These are phyloP conservation scores for Flaveria bidentis DNA, from an alignment of 129 eudicot genomes.

Conservation along the genomic window DNA sequence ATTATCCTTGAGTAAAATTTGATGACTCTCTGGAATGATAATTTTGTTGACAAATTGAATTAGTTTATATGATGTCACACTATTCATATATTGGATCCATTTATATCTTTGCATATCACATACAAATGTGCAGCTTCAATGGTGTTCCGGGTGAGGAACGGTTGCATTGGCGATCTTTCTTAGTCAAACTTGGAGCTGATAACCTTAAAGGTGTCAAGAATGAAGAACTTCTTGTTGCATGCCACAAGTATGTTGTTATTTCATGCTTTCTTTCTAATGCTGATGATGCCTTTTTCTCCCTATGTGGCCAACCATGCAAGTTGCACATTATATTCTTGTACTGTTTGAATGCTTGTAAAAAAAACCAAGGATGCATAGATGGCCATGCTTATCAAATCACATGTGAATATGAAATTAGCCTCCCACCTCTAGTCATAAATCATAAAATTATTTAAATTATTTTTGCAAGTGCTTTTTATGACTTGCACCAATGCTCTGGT, in stretches of 20 bases:
- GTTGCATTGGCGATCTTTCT: conserved; percentile 93
- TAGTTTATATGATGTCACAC: background rate
- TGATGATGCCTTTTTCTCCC: conserved; percentile 9
- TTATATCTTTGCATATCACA: background rate
- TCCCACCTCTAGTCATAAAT: background rate
- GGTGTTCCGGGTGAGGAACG: conserved; percentile 99
- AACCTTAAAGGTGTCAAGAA: conserved; percentile 86
- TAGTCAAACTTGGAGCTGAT: conserved; percentile 93
- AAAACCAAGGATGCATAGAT: background rate
- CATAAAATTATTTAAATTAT: background rate
- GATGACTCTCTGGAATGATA: no score
- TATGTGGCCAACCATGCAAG: background rate
- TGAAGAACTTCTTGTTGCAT: conserved; percentile 97
- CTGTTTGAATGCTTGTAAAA: background rate
- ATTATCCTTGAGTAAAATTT: no score
- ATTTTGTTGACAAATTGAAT: background rate
- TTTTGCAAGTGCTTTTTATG: background rate
- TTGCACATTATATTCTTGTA: background rate
- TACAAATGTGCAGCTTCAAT: conserved; percentile 66
- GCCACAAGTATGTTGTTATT: conserved; percentile 72
- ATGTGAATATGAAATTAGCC: background rate
- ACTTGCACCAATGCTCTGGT: background rate
- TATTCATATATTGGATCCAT: background rate
- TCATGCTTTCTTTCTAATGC: conserved; percentile 1
- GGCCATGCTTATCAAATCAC: conserved; percentile 16